Percentiles rank a stretch among this genome's conserved stretches.
Conservation (phyloP, 2,329 filamentous ascomycete species). For the Claviceps maximensis region DNA sequence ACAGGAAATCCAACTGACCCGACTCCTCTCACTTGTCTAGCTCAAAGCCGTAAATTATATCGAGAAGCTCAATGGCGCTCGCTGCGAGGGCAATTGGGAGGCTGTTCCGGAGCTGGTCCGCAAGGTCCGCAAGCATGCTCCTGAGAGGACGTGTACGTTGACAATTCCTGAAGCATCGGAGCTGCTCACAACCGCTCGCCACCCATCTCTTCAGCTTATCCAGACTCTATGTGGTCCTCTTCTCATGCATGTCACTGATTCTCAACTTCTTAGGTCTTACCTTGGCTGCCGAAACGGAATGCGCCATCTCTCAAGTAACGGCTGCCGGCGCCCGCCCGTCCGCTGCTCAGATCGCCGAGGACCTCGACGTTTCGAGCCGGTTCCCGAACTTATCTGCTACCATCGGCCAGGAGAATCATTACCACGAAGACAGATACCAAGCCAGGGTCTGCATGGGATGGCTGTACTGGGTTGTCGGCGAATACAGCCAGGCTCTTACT, state of each 20-base stretch:
- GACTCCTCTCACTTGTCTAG: slow-evolving; percentile 18
- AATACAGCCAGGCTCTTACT: slow-evolving; percentile 48
- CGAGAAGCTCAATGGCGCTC: slow-evolving; percentile 67
- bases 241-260: not conserved
- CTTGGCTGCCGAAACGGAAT: slow-evolving; percentile 56
- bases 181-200: too few species aligned
- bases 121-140: slow-evolving; percentile 90
- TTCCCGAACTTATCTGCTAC: slow-evolving; percentile 39
- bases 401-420: slow-evolving; percentile 42
- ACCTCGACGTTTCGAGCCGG: slow-evolving; percentile 31
- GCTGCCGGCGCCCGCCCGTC: slow-evolving; percentile 27
- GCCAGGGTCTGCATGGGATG: slow-evolving; percentile 73
- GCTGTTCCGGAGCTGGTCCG: slow-evolving; percentile 77
- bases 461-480: slow-evolving; percentile 66
- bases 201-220: too few species aligned
- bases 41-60: slow-evolving; percentile 76
- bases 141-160: slow-evolving; percentile 64
- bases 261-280: slow-evolving; percentile 42
- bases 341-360: slow-evolving; percentile 26
- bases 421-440: slow-evolving; percentile 54
- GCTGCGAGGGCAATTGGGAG: slow-evolving; percentile 79
- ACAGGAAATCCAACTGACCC: slow-evolving; percentile 3
- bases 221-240: not conserved
- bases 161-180: not conserved
- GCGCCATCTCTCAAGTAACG: slow-evolving; percentile 44